These are phyloP conservation scores for Xylariaceae sp. DNA, from an alignment of 2,329 filamentous ascomycete genomes.

Conservation along the genomic window DNA sequence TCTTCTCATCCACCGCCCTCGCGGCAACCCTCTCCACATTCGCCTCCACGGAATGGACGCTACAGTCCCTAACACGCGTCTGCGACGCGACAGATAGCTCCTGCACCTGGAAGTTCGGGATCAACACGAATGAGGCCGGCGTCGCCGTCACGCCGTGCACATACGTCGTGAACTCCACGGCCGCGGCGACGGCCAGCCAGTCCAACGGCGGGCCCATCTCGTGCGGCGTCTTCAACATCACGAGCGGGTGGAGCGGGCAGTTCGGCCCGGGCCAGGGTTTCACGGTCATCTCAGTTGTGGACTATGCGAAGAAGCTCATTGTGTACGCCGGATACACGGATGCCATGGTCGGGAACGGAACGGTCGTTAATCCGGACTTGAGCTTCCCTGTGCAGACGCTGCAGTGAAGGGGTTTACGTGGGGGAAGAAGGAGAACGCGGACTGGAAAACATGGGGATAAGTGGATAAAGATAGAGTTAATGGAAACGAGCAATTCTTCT, in stretches of 20 bases:
- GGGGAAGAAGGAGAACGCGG: neutral
- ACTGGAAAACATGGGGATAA: too few species aligned
- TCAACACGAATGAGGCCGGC: slow-evolving; percentile 43
- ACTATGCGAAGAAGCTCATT: slow-evolving; percentile 52
- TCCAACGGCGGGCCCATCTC: slow-evolving; percentile 42
- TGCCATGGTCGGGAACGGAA: slow-evolving; percentile 50
- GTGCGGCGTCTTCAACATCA: slow-evolving; percentile 59
- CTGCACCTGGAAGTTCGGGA: slow-evolving; percentile 50
- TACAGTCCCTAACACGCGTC: slow-evolving; percentile 45
- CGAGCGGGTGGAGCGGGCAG: slow-evolving; percentile 61
- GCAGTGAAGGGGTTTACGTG: slow-evolving; percentile 1
- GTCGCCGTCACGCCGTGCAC: slow-evolving; percentile 44
- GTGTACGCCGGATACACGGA: slow-evolving; percentile 61
- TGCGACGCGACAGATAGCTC: slow-evolving; percentile 46
- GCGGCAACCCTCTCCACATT: slow-evolving; percentile 34
- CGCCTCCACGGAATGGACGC: slow-evolving; percentile 46
- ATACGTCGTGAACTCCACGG: slow-evolving; percentile 43
- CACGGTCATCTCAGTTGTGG: slow-evolving; percentile 58
- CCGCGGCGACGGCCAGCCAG: slow-evolving; percentile 40
- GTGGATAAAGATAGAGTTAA: too few species aligned
- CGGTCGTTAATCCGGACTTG: slow-evolving; percentile 55
- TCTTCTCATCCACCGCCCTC: slow-evolving; percentile 31
- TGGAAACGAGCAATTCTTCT: too few species aligned
- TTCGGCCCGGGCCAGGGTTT: slow-evolving; percentile 60
- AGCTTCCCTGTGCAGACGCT: slow-evolving; percentile 39